A percentile compares a stretch with the other conserved stretches of the same genome.
These are phyloP conservation scores for Eucalyptus paniculata DNA, from an alignment of 345 rosid genomes.

Conservation along the genomic window DNA sequence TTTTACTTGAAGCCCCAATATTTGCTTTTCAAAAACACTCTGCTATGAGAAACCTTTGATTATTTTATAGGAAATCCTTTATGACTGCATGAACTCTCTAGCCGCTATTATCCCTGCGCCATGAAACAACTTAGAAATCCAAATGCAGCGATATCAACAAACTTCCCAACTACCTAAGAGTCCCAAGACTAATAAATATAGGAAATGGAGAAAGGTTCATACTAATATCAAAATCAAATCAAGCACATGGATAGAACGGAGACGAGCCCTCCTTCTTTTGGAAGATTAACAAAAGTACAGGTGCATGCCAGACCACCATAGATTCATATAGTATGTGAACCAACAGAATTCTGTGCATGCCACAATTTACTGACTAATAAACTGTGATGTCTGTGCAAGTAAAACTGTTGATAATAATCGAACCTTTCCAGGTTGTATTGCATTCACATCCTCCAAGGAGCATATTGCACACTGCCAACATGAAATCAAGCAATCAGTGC, in stretches of 20 bases:
- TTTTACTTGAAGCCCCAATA: background rate
- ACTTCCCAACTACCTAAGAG: background rate
- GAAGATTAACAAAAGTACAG: background rate
- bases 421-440: slow-evolving; percentile 84
- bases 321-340: background rate
- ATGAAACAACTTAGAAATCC: background rate
- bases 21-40: background rate
- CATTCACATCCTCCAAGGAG: slow-evolving; percentile 76
- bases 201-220: background rate
- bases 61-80: background rate
- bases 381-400: background rate
- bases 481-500: background rate
- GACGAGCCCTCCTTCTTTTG: background rate
- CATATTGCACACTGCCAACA: slow-evolving; percentile 70
- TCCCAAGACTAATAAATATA: background rate
- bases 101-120: background rate
- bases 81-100: background rate
- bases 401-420: background rate
- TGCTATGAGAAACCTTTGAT: background rate
- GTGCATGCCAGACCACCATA: background rate
- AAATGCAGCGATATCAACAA: background rate
- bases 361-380: background rate
- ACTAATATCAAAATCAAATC: background rate
- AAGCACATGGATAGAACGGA: background rate
- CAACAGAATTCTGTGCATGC: background rate